Base-by-base conservation (phyloP, 768 basidiomycete genomes). In the Boletus rex-veris region DNA sequence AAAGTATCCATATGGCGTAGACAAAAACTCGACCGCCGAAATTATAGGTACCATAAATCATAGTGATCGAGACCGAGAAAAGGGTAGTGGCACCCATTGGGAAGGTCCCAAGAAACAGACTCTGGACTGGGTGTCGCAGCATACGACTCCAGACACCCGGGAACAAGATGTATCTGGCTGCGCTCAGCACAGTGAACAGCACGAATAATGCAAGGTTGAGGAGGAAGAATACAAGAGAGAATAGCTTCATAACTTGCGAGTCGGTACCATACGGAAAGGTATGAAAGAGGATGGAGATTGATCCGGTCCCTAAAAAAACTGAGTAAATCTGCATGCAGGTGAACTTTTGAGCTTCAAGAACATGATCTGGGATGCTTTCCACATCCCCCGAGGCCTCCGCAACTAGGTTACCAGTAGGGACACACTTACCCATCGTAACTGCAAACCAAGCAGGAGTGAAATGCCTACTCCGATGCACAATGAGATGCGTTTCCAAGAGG, bases 81-180 rank as follows among this genome's bases (percentile, higher is more conserved):
- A 88, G 66, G 1, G 85, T 86, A 3, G 80, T 74, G 5, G 72
- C 76, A 14, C 78, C 85, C 84, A 86, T 88, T 0, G 84, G 82
- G 57, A 72, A 75, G 7, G 70, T 71, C 31, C 75, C 74, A 4
- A 80, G 68, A 58, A 73, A 84, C 35, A 83, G 72, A 55, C 79
- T 78, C 50, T 81, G 77, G 4, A 70, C 68, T 5, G 82, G 79
- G 59, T 83, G 76, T 18, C 63, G 71, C 26, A 82, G 53, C 71
- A 84, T 78, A n/a, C 68, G 63, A 19, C 18, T 38, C 76, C 79
- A 80, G 45, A 80, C 73, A 33, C 75, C 74, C 1, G 82, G 83
- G 55, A 79, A 82, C 31, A 78, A 55, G 45, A 71, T 68, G 65
- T 86, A 87, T 49, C 85, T 80, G 4, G 74, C 70, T 6, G 74